phyloP scores from a whole-genome alignment of 495 filamentous ascomycete species.

The Cladorrhinum samala region DNA sequence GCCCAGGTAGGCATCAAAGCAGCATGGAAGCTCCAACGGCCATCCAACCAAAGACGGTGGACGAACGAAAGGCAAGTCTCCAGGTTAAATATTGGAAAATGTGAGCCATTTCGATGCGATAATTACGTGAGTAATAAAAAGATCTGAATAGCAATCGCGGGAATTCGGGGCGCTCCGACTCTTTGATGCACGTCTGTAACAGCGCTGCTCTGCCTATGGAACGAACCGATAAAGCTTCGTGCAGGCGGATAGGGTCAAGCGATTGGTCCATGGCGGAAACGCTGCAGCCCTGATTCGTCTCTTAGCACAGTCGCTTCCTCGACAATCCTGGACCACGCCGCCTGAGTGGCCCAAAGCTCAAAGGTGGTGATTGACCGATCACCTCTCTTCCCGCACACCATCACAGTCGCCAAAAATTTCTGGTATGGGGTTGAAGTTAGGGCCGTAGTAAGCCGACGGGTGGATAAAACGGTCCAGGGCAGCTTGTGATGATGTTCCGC shows the following conservation, averaged over 20 bases:
- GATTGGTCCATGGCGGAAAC: slow-evolving; percentile 23
- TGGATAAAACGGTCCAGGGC: neutral
- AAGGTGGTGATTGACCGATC: slow-evolving; percentile 5
- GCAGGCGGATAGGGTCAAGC: slow-evolving; percentile 16
- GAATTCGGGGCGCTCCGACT: slow-evolving; percentile 29
- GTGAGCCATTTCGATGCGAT: too few relatives aligned
- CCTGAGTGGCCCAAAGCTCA: slow-evolving; percentile 7
- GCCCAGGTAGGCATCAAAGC: neutral
- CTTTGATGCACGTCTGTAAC: slow-evolving; percentile 44
- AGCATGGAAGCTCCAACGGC: neutral
- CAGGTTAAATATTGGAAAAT: too few relatives aligned
- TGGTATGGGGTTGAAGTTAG: neutral
- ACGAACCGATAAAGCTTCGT: slow-evolving; percentile 27
- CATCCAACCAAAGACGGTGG: slow-evolving; percentile 1
- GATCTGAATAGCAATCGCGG: too few relatives aligned
- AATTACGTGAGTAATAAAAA: too few relatives aligned
- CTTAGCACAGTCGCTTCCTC: slow-evolving; percentile 10
- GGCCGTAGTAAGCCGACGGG: neutral
- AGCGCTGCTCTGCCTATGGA: slow-evolving; percentile 28
- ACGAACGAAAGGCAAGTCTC: too few relatives aligned
- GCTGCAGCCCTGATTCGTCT: slow-evolving; percentile 28
- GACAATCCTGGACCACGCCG: slow-evolving; percentile 11
- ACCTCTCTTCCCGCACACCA: neutral
- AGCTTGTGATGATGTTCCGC: too few relatives aligned
- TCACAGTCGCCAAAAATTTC: neutral